phyloP scores from a whole-genome alignment of 1,139 yeast species.

The Komagataea norvegica region DNA sequence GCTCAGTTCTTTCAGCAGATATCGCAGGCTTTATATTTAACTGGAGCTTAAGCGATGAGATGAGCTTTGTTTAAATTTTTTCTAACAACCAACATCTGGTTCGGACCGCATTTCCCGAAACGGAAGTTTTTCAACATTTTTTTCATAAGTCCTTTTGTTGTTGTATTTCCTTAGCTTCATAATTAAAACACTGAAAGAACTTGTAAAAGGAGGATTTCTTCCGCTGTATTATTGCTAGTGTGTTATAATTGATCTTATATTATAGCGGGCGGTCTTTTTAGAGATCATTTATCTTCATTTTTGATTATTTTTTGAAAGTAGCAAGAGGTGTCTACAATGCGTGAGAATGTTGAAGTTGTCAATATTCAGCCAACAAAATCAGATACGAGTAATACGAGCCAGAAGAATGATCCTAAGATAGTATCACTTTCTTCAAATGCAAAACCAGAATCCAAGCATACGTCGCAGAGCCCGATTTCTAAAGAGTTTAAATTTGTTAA shows the following conservation, averaged over 20 bases:
- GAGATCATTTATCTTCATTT: too few species aligned
- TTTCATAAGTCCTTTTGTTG: constrained; percentile 10
- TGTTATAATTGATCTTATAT: too few species aligned
- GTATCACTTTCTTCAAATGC: too few species aligned
- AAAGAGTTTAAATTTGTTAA: constrained; percentile 23
- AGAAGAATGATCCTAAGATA: too few species aligned
- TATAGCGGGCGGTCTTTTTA: too few species aligned
- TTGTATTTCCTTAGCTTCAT: neutral
- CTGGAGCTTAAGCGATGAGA: constrained; percentile 8
- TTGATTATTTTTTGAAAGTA: neutral
- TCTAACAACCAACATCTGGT: constrained; percentile 1
- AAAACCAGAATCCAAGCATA: too few species aligned
- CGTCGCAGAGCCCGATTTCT: too few species aligned
- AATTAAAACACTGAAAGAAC: neutral
- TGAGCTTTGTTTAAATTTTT: constrained; percentile 3
- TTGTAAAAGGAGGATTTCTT: neutral
- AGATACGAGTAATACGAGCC: too few species aligned
- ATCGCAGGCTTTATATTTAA: too few species aligned
- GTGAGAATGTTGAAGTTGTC: constrained; percentile 7
- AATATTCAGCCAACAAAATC: neutral
- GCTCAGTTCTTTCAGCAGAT: too few species aligned
- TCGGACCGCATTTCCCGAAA: constrained; percentile 9
- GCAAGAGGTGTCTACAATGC: neutral
- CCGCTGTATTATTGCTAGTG: neutral
- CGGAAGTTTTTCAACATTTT: constrained; percentile 14